Conservation (phyloP, 2,329 filamentous ascomycete genomes). For the Albophoma yamanashiensis region DNA sequence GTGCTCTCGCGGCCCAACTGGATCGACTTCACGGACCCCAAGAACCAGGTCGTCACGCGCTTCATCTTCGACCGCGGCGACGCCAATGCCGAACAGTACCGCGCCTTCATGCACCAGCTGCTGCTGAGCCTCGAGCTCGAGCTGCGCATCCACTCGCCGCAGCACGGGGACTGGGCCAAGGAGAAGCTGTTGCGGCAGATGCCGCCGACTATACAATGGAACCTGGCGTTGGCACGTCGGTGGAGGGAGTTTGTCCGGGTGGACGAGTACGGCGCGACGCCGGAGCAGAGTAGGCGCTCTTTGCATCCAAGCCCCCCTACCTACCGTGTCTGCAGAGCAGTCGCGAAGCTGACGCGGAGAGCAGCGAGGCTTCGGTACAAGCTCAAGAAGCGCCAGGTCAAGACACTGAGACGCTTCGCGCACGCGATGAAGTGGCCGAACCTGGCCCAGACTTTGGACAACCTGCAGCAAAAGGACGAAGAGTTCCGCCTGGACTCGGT, state of each 20-base stretch:
- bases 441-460: slow-evolving; percentile 50
- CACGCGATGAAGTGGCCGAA: slow-evolving; percentile 71
- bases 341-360: background rate
- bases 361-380: slow-evolving; percentile 51
- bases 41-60: slow-evolving; percentile 63
- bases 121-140: slow-evolving; percentile 63
- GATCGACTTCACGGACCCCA: slow-evolving; percentile 61
- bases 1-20: slow-evolving; percentile 59
- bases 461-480: slow-evolving; percentile 48
- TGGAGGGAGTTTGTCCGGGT: slow-evolving; percentile 64
- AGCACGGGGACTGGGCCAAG: slow-evolving; percentile 52
- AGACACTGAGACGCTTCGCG: slow-evolving; percentile 58
- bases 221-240: slow-evolving; percentile 59
- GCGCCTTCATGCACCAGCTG: slow-evolving; percentile 67
- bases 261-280: slow-evolving; percentile 43
- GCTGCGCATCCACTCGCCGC: slow-evolving; percentile 52
- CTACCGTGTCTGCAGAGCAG: background rate
- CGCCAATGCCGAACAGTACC: slow-evolving; percentile 45
- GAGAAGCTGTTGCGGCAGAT: slow-evolving; percentile 53
- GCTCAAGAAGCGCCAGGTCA: slow-evolving; percentile 56
- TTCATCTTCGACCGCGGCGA: slow-evolving; percentile 56
- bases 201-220: slow-evolving; percentile 62
- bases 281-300: slow-evolving; percentile 34
- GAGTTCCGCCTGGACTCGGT: slow-evolving; percentile 48
- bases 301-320: background rate